phyloP scores from a whole-genome alignment of 2,329 filamentous ascomycete species.

The Aspergillus sp. region DNA sequence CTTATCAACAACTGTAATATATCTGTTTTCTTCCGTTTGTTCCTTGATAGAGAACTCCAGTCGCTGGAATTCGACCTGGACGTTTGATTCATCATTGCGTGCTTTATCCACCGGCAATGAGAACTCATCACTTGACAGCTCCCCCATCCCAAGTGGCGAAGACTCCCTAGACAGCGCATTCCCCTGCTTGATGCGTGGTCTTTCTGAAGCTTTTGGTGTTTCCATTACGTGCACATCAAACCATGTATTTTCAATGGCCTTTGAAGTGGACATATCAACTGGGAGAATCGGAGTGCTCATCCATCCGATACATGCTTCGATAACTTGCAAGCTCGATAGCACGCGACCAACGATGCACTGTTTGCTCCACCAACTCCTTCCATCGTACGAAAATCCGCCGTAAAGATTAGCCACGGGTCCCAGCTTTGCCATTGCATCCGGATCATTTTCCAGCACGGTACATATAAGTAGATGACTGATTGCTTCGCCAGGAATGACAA shows the following conservation, averaged over 20 bases:
- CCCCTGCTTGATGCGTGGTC: constrained; percentile 42
- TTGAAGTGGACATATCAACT: constrained; percentile 20
- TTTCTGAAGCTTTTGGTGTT: constrained; percentile 18
- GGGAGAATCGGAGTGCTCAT: constrained; percentile 41
- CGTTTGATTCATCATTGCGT: constrained; percentile 2
- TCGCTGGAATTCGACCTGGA: constrained; percentile 16
- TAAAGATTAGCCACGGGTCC: constrained; percentile 50
- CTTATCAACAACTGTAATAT: constrained; percentile 16
- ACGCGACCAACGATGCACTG: constrained; percentile 51
- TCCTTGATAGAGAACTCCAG: constrained; percentile 20
- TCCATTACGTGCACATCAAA: constrained; percentile 41
- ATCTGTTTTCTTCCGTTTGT: constrained; percentile 7
- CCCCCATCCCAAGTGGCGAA: constrained; percentile 35
- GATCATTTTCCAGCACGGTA: constrained; percentile 52
- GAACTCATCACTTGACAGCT: constrained; percentile 33
- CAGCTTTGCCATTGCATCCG: constrained; percentile 42
- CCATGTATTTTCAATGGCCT: constrained; percentile 42
- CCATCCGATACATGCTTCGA: constrained; percentile 54
- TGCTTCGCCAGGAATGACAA: constrained; percentile 51
- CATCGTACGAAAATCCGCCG: constrained; percentile 50
- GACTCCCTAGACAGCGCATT: constrained; percentile 34
- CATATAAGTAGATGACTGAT: constrained; percentile 53
- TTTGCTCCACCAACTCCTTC: constrained; percentile 55
- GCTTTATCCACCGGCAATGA: constrained; percentile 31
- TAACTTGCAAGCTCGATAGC: constrained; percentile 41